Evolutionary conservation across 192 early-diverging fungal genomes (phyloP).

Genomic region (Umbelopsis ramanniana): DNA sequence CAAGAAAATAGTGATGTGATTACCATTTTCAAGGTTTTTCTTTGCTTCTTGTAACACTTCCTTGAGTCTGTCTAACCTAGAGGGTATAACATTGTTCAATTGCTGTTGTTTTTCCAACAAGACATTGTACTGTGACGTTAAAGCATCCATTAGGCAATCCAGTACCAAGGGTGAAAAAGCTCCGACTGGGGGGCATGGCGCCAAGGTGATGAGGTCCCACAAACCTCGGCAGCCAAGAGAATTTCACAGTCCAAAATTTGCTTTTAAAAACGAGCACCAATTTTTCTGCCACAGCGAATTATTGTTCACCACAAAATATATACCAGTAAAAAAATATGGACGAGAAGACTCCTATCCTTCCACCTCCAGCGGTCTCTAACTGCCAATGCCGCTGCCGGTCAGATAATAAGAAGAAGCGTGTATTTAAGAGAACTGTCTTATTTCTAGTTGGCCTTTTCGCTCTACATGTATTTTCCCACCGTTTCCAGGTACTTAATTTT

Average conservation of each 20-base stretch:
- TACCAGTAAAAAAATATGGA: background rate
- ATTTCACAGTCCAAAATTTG: background rate
- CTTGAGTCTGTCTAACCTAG: background rate
- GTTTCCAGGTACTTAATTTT: background rate
- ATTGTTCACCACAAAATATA: background rate
- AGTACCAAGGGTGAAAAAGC: background rate
- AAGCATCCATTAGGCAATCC: conserved; percentile 6
- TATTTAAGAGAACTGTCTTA: background rate
- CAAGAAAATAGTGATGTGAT: background rate
- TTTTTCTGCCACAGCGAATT: too few relatives aligned
- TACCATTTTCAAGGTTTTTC: background rate
- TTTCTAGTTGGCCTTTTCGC: background rate
- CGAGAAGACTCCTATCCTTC: conserved; percentile 13
- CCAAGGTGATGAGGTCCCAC: conserved; percentile 12
- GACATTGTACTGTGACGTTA: conserved; percentile 8
- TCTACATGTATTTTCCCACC: background rate
- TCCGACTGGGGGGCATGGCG: background rate
- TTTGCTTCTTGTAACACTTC: conserved; percentile 1
- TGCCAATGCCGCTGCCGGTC: background rate
- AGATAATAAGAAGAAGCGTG: background rate
- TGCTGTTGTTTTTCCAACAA: conserved; percentile 18
- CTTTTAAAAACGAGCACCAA: background rate
- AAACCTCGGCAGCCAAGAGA: background rate
- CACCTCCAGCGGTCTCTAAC: background rate
- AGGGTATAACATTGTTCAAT: conserved; percentile 14